Conservation (phyloP, 345 rosid genomes). For the Salix suchowensis region DNA sequence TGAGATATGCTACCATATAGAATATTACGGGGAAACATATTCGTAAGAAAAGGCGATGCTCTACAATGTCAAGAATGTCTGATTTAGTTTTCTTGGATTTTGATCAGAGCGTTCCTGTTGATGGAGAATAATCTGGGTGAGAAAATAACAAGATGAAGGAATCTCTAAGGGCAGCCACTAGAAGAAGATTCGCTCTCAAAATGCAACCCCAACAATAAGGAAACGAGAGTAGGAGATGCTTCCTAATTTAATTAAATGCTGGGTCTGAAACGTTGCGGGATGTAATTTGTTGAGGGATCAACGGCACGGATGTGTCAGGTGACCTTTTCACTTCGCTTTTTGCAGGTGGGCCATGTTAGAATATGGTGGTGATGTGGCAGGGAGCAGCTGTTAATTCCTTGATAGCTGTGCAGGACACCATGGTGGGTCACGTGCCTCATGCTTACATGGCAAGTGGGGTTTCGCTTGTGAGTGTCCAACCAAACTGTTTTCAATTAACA, state of each 20-base stretch:
- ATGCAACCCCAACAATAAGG: no score
- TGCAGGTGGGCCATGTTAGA: slow-evolving; percentile 7
- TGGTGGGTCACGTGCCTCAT: slow-evolving; percentile 12
- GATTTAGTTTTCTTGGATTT: no score
- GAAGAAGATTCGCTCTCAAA: neutral
- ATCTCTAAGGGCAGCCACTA: slow-evolving; percentile 12
- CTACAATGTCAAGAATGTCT: no score
- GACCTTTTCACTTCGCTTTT: slow-evolving; percentile 23
- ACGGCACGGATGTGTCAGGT: slow-evolving; percentile 21
- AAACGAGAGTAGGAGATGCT: neutral
- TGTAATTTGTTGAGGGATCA: slow-evolving; percentile 7
- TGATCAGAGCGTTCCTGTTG: no score
- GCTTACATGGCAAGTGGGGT: slow-evolving; percentile 8
- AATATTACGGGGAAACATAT: no score
- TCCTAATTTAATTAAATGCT: no score
- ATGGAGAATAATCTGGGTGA: no score
- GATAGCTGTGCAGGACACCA: neutral
- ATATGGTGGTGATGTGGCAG: slow-evolving; percentile 13
- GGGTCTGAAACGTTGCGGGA: no score
- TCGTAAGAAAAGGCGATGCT: no score
- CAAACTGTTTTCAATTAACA: neutral
- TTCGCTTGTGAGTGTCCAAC: neutral
- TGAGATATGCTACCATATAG: no score
- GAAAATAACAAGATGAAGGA: no score
- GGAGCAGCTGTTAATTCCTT: neutral